Conservation (phyloP, 2,329 filamentous ascomycete species). For the Colletotrichum tofieldiae region DNA sequence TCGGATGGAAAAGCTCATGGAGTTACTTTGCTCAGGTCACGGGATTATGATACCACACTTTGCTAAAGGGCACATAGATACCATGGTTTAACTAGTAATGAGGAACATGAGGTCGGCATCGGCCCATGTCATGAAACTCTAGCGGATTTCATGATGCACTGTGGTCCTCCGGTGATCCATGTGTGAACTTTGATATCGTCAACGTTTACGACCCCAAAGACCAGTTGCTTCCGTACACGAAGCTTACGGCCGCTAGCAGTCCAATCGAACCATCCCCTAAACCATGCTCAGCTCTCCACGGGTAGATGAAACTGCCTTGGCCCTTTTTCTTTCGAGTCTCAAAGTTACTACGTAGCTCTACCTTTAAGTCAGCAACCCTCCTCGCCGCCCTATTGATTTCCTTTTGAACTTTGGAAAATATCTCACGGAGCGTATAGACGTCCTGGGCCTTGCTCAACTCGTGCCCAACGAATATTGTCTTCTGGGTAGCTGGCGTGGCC, state of each 20-base stretch:
- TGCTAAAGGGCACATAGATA: conserved; percentile 38
- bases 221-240: neutral
- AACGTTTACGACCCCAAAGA: neutral
- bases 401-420: too few relatives aligned
- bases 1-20: conserved; percentile 30
- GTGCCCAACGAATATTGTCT: too few relatives aligned
- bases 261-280: neutral
- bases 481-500: too few relatives aligned
- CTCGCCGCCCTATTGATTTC: neutral
- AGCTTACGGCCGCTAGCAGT: neutral
- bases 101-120: conserved; percentile 1
- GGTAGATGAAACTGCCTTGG: neutral
- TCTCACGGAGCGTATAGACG: too few relatives aligned
- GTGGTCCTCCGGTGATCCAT: too few relatives aligned
- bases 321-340: neutral
- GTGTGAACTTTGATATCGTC: neutral
- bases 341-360: neutral
- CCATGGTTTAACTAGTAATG: conserved; percentile 24
- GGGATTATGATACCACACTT: conserved; percentile 39
- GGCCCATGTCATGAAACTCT: neutral
- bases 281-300: neutral
- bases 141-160: too few relatives aligned
- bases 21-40: conserved; percentile 27
- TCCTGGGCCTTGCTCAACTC: too few relatives aligned
- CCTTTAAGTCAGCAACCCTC: neutral